Evolutionary conservation across 495 filamentous ascomycete genomes (phyloP), one percentile per base, ranked within the genome.

Genomic region (Penicillium canescens): DNA sequence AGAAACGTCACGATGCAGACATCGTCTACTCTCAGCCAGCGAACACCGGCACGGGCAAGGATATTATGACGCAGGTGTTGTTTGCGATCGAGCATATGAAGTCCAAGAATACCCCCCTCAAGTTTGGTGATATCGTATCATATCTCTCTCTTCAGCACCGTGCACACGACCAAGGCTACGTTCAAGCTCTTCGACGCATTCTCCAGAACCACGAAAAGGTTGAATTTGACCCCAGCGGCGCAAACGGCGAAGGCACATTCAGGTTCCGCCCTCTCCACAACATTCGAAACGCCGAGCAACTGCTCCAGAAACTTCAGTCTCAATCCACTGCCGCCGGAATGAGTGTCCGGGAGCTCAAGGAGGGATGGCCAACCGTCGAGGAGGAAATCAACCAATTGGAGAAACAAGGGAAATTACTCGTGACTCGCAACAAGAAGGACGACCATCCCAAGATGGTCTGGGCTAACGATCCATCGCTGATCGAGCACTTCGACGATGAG

Each of bases 341-440:
- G 46, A 77, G 73, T 41, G 90, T 97, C 43, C 90, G 88, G 63
- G 90, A 96, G 52, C 79, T 98, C 24, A 92, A 93, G 67, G 94
- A 98, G 63, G 95, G 95, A 24, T 98, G 94, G 94, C 83, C 86
- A 6, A 86, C 86, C 54, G 92, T 89, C 55, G 83, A 90, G 40
- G 81, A 85, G 13, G 80, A 87, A 2, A 89, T 98, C 71, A 81
- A 83, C 52, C 77, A 83, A 57, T 74, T 98, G 50, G 94, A 98
- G 77, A 70, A 69, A 16, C 82, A 87, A 59, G 86, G 90, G 49
- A 86, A 88, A 71, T 76, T 98, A 11, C 76, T 97, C 16, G 88
- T 96, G 13, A 87, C 88, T 24, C 82, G 92, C 36, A 92, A 92
- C 50, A 96, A 95, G 77, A 98, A 98, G 73, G 95, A 98, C 63